phyloP scores from a whole-genome alignment of 2,329 filamentous ascomycete species.

The Venturia nashicola region DNA sequence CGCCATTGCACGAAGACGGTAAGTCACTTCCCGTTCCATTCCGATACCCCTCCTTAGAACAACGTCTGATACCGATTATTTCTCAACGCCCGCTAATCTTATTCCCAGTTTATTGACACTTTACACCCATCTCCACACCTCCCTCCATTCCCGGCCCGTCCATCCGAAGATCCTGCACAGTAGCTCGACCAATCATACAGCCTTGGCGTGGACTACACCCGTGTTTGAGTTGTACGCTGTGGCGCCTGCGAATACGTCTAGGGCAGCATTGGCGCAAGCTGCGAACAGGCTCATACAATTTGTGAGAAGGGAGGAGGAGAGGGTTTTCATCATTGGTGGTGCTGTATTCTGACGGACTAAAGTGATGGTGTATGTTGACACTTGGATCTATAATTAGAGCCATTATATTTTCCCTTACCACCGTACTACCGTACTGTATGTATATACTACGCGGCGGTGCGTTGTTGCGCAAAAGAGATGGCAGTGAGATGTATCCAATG shows the following conservation, averaged over 20 bases:
- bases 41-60: neutral
- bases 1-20: slow-evolving; percentile 51
- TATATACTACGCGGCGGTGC: too few species aligned
- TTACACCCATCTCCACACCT: slow-evolving; percentile 75
- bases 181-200: slow-evolving; percentile 61
- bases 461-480: too few species aligned
- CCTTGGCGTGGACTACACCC: slow-evolving; percentile 82
- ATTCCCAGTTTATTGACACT: slow-evolving; percentile 52
- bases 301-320: slow-evolving; percentile 83
- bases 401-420: too few species aligned
- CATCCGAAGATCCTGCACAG: slow-evolving; percentile 79
- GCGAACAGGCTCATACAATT: slow-evolving; percentile 86
- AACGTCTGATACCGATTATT: neutral
- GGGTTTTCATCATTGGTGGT: slow-evolving; percentile 94
- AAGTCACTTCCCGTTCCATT: slow-evolving; percentile 13
- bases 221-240: slow-evolving; percentile 91
- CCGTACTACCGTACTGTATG: too few species aligned
- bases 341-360: slow-evolving; percentile 49
- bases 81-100: neutral
- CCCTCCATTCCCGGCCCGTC: slow-evolving; percentile 72
- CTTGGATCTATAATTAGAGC: too few species aligned
- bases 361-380: too few species aligned
- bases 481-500: too few species aligned
- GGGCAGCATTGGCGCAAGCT: slow-evolving; percentile 62
- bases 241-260: slow-evolving; percentile 56